Evolutionary conservation across 2,329 filamentous ascomycete species (phyloP).

Genomic region (Cladosporium colombiae): DNA sequence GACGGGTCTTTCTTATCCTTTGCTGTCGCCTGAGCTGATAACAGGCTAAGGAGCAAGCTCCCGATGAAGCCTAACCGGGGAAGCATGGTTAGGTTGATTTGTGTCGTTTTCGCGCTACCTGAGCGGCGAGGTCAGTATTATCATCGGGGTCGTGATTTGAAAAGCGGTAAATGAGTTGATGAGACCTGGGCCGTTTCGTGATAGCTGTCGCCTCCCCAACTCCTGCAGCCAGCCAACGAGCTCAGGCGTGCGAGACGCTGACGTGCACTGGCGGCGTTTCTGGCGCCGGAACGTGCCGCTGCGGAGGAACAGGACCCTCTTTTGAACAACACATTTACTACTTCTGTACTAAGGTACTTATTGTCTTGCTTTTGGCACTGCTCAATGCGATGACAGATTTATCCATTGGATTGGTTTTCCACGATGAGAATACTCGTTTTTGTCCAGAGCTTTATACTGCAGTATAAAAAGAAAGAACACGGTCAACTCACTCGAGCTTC

Average conservation of each 20-base stretch:
- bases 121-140: conserved; percentile 9
- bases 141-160: conserved; percentile 3
- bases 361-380: neutral
- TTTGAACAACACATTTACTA: neutral
- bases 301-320: neutral
- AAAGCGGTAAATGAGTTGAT: conserved; percentile 2
- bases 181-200: conserved; percentile 4
- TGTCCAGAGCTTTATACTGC: neutral
- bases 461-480: neutral
- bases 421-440: neutral
- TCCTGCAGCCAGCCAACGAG: conserved; percentile 9
- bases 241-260: conserved; percentile 8
- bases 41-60: conserved; percentile 27
- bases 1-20: conserved; percentile 52
- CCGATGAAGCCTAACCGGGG: conserved; percentile 16
- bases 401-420: neutral
- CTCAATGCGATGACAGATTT: neutral
- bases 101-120: conserved; percentile 18
- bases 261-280: neutral
- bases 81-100: conserved; percentile 15
- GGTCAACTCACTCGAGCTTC: neutral
- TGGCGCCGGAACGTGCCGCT: neutral
- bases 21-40: conserved; percentile 27
- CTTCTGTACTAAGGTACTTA: neutral
- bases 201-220: conserved; percentile 14